Conservation (phyloP, 805 yeast species). For the Lipomyces spencermartinsiae region DNA sequence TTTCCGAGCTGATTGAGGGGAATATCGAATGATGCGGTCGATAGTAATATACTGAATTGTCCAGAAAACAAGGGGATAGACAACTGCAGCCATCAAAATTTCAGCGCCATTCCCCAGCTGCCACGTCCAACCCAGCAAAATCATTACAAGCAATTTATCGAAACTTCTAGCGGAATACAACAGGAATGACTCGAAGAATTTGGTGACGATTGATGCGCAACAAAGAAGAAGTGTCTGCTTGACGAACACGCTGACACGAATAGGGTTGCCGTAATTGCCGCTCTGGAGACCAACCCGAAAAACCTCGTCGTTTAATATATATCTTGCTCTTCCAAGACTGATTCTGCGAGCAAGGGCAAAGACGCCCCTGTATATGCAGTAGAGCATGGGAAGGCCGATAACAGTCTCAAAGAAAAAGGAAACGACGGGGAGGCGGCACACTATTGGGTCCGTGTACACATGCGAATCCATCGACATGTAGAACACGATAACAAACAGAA, state of each 20-base stretch:
- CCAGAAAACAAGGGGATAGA: conserved; percentile 27
- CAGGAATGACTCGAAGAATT: conserved; percentile 1
- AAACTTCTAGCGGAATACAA: neutral
- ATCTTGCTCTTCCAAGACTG: neutral
- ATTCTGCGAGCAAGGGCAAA: conserved; percentile 8
- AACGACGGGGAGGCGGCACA: conserved; percentile 27
- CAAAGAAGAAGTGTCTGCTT: conserved; percentile 27
- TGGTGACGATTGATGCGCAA: conserved; percentile 14
- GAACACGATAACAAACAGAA: neutral
- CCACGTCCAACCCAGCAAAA: conserved; percentile 26
- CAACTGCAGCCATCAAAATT: conserved; percentile 9
- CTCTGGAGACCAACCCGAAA: conserved; percentile 11
- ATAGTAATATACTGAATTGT: conserved; percentile 17
- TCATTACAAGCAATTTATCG: neutral
- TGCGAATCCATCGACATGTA: neutral
- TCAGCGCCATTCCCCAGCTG: conserved; percentile 29
- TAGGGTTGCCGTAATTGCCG: conserved; percentile 23
- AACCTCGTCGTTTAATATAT: conserved; percentile 11
- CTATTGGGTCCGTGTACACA: neutral
- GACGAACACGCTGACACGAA: conserved; percentile 4
- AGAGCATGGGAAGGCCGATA: conserved; percentile 25
- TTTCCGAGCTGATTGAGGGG: neutral
- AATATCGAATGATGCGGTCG: conserved; percentile 26
- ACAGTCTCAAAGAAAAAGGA: conserved; percentile 13
- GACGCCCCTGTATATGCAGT: neutral